Evolutionary conservation across 371 early-diverging fungal genomes (phyloP), one percentile per base, ranked within the genome.

Genomic region (Umbelopsis sp.): DNA sequence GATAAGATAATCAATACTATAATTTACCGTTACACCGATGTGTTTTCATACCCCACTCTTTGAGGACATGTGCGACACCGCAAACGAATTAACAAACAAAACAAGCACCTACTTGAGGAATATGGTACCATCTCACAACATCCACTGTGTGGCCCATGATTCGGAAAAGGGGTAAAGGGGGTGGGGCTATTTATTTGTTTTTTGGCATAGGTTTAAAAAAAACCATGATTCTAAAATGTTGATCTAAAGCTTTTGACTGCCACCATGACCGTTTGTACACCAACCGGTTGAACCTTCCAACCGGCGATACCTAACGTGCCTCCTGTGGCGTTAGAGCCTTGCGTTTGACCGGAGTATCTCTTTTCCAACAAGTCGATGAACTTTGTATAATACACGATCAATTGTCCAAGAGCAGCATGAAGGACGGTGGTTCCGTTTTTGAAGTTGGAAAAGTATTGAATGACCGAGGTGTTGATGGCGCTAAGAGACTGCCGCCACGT

Each of bases 401-500:
- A 80, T 73, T 93, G 93, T 20, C 93, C 92, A 7, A 97, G 77
- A 1, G 93, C 92, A 12, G 92, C 87, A 69, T 97, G 97, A 46
- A 97, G 79, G 20, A 96, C 92, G 18, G 87, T 80, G 0, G 96
- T 93, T 9, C 97, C 97, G 52, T 94, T 96, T 69, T 92, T 92
- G 78, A 95, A 96, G 80, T 96, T 96, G 41, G 94, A 89, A 72
- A 97, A 97, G 69, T 91, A 87, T 69, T 93, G 95, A 52, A 93
- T 89, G 16, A 95, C 91, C 12, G 92, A 89, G 7, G 89, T 84
- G 70, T 96, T 94, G 74, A 97, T 90, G 5, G 84, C 77, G 11
- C 87, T 74, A 4, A 97, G 77, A 29, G 89, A 87, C 37, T 80
- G 80, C 5, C 93, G 91, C 96, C 96, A 97, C 9, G 85, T 87